Conservation (phyloP, 331 rosid genomes). For the Telfairia occidentalis region DNA sequence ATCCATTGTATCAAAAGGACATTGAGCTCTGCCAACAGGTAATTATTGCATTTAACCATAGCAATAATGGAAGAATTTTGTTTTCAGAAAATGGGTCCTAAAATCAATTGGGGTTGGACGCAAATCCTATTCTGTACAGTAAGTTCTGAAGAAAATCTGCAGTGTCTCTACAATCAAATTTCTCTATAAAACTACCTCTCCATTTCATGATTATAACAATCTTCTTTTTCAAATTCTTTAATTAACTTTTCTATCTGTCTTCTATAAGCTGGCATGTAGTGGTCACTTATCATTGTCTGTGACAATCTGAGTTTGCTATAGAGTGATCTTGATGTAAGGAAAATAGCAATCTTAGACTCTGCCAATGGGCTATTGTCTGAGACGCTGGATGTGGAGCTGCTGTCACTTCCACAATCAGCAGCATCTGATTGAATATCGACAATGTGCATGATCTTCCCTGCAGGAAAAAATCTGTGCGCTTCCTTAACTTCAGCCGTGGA, state of each 20-base stretch:
- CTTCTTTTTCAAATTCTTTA: constrained; percentile 54
- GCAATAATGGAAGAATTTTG: background rate
- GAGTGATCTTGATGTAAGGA: constrained; percentile 64
- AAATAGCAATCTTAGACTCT: constrained; percentile 52
- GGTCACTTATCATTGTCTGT: constrained; percentile 88
- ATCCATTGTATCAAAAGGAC: background rate
- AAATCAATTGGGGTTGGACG: background rate
- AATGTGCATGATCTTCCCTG: constrained; percentile 89
- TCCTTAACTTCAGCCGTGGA: constrained; percentile 48
- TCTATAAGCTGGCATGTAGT: constrained; percentile 87
- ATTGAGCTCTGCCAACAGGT: background rate
- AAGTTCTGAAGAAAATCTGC: background rate
- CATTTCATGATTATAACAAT: constrained; percentile 16
- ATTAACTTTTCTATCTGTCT: constrained; percentile 69
- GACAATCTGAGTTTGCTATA: constrained; percentile 82
- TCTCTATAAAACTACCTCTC: constrained; percentile 30
- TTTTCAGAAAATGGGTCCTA: background rate
- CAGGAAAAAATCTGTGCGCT: constrained; percentile 69
- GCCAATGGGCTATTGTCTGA: constrained; percentile 28
- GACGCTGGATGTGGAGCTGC: constrained; percentile 28
- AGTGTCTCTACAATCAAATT: background rate
- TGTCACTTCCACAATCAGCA: constrained; percentile 29
- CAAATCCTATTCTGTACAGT: constrained; percentile 8
- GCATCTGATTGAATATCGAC: constrained; percentile 28
- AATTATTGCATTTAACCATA: background rate